Evolutionary conservation across 1,139 yeast genomes (phyloP).

Genomic region (Taphrina flavorubra): DNA sequence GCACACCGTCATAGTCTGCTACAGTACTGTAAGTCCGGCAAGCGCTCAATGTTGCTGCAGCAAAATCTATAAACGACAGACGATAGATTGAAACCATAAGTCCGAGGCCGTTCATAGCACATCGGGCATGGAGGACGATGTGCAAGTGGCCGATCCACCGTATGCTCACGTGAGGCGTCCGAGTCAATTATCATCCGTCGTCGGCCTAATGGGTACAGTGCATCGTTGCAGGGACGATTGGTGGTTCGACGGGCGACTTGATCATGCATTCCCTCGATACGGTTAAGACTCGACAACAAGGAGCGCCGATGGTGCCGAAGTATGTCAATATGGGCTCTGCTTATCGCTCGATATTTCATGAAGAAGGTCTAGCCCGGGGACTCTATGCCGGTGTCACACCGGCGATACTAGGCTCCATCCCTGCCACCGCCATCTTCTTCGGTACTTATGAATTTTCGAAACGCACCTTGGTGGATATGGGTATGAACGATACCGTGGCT

Average conservation of each 20-base stretch:
- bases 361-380: conserved; percentile 86
- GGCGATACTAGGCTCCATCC: conserved; percentile 76
- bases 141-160: conserved; percentile 20
- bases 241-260: conserved; percentile 92
- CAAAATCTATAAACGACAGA: neutral
- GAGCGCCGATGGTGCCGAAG: conserved; percentile 71
- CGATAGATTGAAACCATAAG: neutral
- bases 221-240: conserved; percentile 88
- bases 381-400: conserved; percentile 91
- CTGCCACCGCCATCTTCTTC: conserved; percentile 70
- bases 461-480: conserved; percentile 67
- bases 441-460: conserved; percentile 86
- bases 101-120: neutral
- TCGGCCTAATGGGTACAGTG: conserved; percentile 29
- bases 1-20: neutral
- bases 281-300: conserved; percentile 95
- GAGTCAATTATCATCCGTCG: neutral
- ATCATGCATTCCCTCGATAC: conserved; percentile 95
- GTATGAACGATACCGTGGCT: conserved; percentile 77
- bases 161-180: conserved; percentile 21
- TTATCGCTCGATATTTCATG: conserved; percentile 68
- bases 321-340: conserved; percentile 75
- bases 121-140: conserved; percentile 16
- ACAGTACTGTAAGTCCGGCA: neutral
- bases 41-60: neutral